Evolutionary conservation across 2,329 filamentous ascomycete genomes (phyloP).

Genomic region (Neonectria hederae): DNA sequence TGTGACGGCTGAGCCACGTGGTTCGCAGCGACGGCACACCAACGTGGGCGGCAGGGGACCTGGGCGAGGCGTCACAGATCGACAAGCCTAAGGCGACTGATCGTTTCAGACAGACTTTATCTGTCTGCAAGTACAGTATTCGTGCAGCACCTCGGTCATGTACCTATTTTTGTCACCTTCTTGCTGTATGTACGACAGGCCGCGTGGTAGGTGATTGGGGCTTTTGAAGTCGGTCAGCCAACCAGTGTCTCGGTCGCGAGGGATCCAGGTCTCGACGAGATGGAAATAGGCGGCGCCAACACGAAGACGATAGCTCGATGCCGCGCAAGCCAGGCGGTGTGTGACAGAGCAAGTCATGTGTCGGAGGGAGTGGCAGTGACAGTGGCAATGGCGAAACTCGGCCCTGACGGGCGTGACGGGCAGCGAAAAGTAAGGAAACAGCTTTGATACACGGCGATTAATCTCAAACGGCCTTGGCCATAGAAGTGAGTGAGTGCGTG

Average conservation of each 20-base stretch:
- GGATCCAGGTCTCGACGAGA: not conserved
- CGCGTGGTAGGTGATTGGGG: not conserved
- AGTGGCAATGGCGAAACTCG: conserved; percentile 3
- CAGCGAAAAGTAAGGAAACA: not conserved
- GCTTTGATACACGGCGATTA: not conserved
- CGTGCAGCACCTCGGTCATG: not conserved
- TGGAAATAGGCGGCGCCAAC: conserved; percentile 3
- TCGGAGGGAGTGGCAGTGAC: conserved; percentile 10
- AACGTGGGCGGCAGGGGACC: conserved; percentile 18
- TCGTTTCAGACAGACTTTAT: conserved; percentile 6
- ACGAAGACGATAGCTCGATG: conserved; percentile 3
- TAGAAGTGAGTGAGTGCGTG: not conserved
- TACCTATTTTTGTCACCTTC: not conserved
- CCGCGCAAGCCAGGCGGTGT: conserved; percentile 15
- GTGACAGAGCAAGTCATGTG: conserved; percentile 16
- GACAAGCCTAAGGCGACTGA: conserved; percentile 15
- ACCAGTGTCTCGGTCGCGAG: not conserved
- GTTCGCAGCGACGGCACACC: conserved; percentile 18
- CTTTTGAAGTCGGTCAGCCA: not conserved
- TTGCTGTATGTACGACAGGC: not conserved
- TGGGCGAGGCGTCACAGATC: conserved; percentile 17
- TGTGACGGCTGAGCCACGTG: conserved; percentile 19
- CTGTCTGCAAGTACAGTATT: not conserved
- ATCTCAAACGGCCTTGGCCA: not conserved
- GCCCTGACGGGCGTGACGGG: not conserved